These are phyloP conservation scores for Thuja plicata DNA, from an alignment of 83 land plant species.

Conservation along the genomic window DNA sequence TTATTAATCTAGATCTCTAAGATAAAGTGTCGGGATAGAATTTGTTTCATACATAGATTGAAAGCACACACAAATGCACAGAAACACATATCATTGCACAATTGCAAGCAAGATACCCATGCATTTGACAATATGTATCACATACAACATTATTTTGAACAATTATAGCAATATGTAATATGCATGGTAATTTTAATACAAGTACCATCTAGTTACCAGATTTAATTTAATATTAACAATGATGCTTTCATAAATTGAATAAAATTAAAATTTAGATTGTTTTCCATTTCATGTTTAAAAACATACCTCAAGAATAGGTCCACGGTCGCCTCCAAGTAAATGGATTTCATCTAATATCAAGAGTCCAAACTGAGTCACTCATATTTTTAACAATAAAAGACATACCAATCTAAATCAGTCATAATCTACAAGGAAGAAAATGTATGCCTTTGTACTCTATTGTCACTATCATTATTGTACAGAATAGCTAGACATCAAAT, in stretches of 20 bases:
- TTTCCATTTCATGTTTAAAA: background rate
- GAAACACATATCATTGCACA: background rate
- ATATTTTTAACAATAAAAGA: background rate
- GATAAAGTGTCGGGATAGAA: too few relatives aligned
- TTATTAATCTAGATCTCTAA: too few relatives aligned
- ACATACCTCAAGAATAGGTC: conserved; percentile 96
- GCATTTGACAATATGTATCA: background rate
- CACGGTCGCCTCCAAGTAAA: conserved; percentile 98
- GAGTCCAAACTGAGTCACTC: conserved; percentile 72
- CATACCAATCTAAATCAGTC: background rate
- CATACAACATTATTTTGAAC: background rate
- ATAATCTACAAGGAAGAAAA: background rate
- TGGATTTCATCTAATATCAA: conserved; percentile 98
- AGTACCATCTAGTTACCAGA: background rate
- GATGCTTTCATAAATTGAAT: too few relatives aligned
- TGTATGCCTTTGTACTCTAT: background rate
- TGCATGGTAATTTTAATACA: background rate
- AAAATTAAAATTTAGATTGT: too few relatives aligned
- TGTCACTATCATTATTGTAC: background rate
- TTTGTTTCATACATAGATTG: background rate
- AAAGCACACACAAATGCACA: background rate
- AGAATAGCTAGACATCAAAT: background rate
- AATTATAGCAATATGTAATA: background rate
- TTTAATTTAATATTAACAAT: background rate
- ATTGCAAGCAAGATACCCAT: background rate